Evolutionary conservation across 257 asterid genomes (phyloP), one percentile per base, ranked within the genome.

Genomic region (Solanum megistacrolobum): DNA sequence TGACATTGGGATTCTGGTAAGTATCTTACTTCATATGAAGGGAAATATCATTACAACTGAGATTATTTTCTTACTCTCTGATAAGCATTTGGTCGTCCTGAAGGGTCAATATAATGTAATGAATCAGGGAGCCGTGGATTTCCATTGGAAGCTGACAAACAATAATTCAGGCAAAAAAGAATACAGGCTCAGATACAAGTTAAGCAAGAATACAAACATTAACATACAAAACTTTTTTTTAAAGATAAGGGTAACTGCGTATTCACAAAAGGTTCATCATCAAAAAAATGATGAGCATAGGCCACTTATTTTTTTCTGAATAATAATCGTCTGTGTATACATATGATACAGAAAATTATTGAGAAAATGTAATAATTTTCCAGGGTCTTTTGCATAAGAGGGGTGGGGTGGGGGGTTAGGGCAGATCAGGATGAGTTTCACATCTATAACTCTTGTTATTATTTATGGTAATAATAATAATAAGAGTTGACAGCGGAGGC

Each of bases 101-200:
- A 92, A 36, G 95, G 96, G 86, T 97, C 99, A 87, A 94, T 97
- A 88, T 95, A 97, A 91, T 97, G 99, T 91, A 97, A 91, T 16
- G 99, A 97, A 93, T 96, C 99, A 14, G 98, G 99, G 25, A 95
- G 94, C 86, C 99, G 99, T 38, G 98, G 98, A 93, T 97, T 97
- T 83, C 99, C 99, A 89, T 97, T 97, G 88, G 99, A 97, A 89
- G 99, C 99, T 97, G 96, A 89, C 86, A 91, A 86, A 89, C n/a
- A 89, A 86, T 74, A 86, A 83, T 82, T 82, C 46, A 82, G n/a
- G 12, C 31, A 82, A 48, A 31, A 46, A 81, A 48, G 12, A 48
- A 46, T 48, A 82, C 69, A 27, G 27, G 18, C 29, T 81, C 41
- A 43, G 85, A 29, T 46, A 58, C 85, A 48, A 82, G 68, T 31